Evolutionary conservation across 495 filamentous ascomycete species (phyloP), one percentile per base, ranked within the genome.

Genomic region (Hyaloscypha finlandica): DNA sequence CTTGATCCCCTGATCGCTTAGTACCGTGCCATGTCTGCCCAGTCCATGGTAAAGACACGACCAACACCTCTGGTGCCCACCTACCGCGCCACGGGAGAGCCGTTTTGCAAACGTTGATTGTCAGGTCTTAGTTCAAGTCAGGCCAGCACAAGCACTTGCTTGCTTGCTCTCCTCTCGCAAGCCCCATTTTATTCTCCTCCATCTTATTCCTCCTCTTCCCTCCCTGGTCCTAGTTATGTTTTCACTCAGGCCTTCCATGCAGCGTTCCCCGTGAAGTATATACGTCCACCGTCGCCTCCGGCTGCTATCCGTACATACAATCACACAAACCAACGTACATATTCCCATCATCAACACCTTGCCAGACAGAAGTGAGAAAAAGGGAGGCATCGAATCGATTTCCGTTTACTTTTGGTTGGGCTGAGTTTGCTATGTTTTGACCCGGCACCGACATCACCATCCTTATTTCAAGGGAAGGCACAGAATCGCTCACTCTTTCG

Each of bases 71-170:
- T 9, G 31, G n/a, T 9, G 8, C 6, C 56, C 22, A 20, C 33
- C 8, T 37, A 29, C 22, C 6, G 29, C 53, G 53, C 53, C 53
- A 45, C 37, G 59, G 19, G 37, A 61, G 9, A 42, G 59, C 59
- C 33, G 33, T 61, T 61, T 61, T 61, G 37, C 59, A 61, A 48
- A 61, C 59, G 59, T 61, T 42, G 33, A 61, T 61, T 61, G 53
- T 29, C 53, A 31, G 53, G 53, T 19, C 53, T 56, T 25, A 56
- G 42, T 48, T 19, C 42, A 48, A 19, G 9, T 4, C 42, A 14
- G 16, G 16, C 42, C 16, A 48, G 42, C 42, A 48, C 42, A 11
- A 19, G 42, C 42, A 48, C 42, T 48, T 48, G 42, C 42, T 48
- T 48, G 9, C 16, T 19, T 48, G 42, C 42, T 48, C 16, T 14